phyloP scores from a whole-genome alignment of 2,329 filamentous ascomycete species.

The Tolypocladium cylindrosporum region DNA sequence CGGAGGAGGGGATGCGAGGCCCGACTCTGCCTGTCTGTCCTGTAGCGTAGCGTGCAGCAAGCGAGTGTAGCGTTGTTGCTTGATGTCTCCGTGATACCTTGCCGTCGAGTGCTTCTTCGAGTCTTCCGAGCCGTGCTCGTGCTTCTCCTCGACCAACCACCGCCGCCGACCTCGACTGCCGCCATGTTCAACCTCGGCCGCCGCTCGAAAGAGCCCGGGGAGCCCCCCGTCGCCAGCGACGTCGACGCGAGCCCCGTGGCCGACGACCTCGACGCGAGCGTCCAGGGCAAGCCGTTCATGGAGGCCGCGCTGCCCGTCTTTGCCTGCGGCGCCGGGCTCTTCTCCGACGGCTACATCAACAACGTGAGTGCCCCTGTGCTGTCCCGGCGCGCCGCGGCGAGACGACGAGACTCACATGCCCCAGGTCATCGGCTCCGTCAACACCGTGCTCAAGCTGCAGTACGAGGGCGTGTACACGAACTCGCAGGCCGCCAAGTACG shows the following conservation, averaged over 20 bases:
- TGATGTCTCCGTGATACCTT: not conserved
- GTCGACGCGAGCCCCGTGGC: not conserved
- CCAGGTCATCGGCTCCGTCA: conserved; percentile 79
- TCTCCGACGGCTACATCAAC: conserved; percentile 88
- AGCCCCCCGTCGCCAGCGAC: not conserved
- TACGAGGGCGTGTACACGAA: conserved; percentile 61
- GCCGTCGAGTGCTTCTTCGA: not conserved
- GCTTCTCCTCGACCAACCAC: not conserved
- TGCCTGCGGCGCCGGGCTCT: conserved; percentile 81
- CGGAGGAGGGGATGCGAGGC: not conserved
- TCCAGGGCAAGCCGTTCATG: conserved; percentile 10
- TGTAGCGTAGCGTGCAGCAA: not conserved
- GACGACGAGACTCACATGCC: not conserved
- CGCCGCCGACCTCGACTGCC: not conserved
- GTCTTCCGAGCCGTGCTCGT: not conserved
- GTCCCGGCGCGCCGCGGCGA: no score
- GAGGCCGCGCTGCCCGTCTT: conserved; percentile 53
- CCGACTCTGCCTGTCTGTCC: not conserved
- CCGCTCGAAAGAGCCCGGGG: not conserved
- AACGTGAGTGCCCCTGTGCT: conserved; percentile 41
- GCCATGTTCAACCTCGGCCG: conserved; percentile 4
- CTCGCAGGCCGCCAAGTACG: conserved; percentile 62
- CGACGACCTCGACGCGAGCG: conserved; percentile 3
- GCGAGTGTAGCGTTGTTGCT: not conserved
- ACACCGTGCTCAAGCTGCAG: conserved; percentile 59